phyloP scores from a whole-genome alignment of 225 moss, liverwort and hornwort species.

The Climacium dendroides region DNA sequence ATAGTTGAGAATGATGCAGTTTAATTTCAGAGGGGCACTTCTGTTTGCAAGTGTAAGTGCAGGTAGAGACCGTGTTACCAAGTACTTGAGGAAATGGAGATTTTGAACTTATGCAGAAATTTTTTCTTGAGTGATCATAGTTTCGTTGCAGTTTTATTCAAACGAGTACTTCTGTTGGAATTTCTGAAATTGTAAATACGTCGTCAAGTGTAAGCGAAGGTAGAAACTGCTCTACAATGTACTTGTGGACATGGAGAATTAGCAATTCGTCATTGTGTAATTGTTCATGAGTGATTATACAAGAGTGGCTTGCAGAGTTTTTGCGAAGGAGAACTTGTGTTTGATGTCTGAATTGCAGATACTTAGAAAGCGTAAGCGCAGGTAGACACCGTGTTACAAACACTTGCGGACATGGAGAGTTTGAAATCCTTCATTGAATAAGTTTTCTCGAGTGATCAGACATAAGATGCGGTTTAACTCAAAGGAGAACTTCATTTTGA shows the following conservation, averaged over 20 bases:
- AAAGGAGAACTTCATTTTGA: background rate
- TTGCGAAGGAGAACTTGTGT: background rate
- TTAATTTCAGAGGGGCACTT: background rate
- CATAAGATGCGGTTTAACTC: background rate
- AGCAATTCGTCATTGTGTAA: background rate
- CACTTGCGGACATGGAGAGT: background rate
- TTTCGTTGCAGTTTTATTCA: background rate
- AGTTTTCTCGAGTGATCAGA: background rate
- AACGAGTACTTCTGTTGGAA: background rate
- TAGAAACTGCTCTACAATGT: background rate
- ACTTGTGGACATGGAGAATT: background rate
- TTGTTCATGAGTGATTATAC: background rate
- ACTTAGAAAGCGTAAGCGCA: background rate
- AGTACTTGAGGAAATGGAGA: background rate
- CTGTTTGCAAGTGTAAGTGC: background rate
- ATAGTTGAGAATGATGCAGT: background rate
- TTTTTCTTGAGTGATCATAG: background rate
- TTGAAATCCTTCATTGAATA: background rate
- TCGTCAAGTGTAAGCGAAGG: background rate
- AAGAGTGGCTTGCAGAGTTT: background rate
- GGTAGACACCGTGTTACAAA: background rate
- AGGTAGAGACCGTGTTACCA: background rate
- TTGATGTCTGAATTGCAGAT: background rate
- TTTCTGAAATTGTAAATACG: background rate
- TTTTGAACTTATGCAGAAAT: background rate